Base-by-base conservation (phyloP, 2,329 filamentous ascomycete species). In the Aspergillus latus region DNA sequence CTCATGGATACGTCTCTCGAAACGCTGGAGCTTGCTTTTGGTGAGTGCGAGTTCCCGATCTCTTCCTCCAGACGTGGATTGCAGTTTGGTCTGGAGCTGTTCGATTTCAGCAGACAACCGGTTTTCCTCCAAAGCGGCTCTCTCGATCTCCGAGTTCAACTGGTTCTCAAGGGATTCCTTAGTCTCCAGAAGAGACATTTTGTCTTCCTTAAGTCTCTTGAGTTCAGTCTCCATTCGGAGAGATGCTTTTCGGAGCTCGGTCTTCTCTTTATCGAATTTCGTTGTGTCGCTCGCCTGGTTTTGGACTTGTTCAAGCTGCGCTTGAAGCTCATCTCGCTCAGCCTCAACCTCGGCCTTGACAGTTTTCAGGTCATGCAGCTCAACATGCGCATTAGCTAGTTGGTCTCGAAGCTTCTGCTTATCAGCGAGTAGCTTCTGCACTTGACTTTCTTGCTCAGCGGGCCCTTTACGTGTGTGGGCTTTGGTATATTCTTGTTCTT, bases 161-260 rank as follows among this genome's bases (percentile, higher is more conserved):
- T 87, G 83, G 60, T 78, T 79, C 66, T 90, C 87, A 3, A 88
- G 72, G 1, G 79, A 74, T 40, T 82, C 76, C 32, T 83, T 84
- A 58, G 86, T 81, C 56, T 85, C 81, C 10, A 76, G 58, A 37
- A 89, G 73, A 1, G 77, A 69, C 54, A 78, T 79, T 64, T 85
- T 87, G 67, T 90, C 87, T 8, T 88, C 84, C 50, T 79, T 83
- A n/a, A 89, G 74, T 10, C 85, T 80, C 42, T 84, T 83, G 13
- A 88, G 76, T 64, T 90, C 88, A 58, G 78, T 81, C 60, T 90
- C 88, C 15, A 89, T 79, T 65, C 85, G 87, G 60, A 85, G 75
- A 67, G 87, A 88, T n/a, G 83, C 75, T 29, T 85, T 84, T 15
- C 86, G 84, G 26, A 90, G 76, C 52, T 90, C 86, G 45, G 88